Percentiles rank a stretch among this genome's conserved stretches.
phyloP scores from a whole-genome alignment of 2,329 filamentous ascomycete species.

The Nannizzia gypsea region DNA sequence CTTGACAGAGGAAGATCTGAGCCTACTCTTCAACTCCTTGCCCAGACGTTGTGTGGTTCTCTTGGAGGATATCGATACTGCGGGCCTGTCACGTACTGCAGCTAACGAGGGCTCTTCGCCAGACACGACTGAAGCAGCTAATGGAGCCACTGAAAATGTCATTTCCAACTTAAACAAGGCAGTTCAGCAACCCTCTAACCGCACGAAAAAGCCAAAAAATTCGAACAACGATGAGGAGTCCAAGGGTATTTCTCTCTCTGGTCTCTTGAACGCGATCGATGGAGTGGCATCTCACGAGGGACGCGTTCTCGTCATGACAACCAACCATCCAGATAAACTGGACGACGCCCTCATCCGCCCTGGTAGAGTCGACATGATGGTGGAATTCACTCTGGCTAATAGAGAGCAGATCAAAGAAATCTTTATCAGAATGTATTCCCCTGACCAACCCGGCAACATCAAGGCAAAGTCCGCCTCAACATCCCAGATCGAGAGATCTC shows the following conservation, averaged over 20 bases:
- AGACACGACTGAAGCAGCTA: not conserved
- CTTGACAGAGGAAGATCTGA: slow-evolving; percentile 51
- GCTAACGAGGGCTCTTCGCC: not conserved
- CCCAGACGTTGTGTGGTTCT: slow-evolving; percentile 54
- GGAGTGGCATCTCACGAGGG: slow-evolving; percentile 59
- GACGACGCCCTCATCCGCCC: slow-evolving; percentile 54
- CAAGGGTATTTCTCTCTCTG: slow-evolving; percentile 50
- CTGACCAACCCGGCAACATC: slow-evolving; percentile 3
- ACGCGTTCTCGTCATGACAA: slow-evolving; percentile 62
- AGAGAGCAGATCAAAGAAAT: slow-evolving; percentile 19
- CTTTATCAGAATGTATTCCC: slow-evolving; percentile 20
- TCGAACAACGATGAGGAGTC: slow-evolving; percentile 7
- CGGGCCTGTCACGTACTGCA: slow-evolving; percentile 38
- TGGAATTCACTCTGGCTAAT: slow-evolving; percentile 24
- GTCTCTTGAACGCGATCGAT: slow-evolving; percentile 58
- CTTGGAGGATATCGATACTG: slow-evolving; percentile 58
- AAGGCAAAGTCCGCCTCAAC: not conserved
- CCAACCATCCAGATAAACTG: slow-evolving; percentile 53
- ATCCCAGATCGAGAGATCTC: not conserved
- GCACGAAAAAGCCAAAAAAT: slow-evolving; percentile 11
- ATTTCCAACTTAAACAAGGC: not conserved
- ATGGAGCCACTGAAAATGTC: slow-evolving; percentile 33
- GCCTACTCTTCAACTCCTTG: slow-evolving; percentile 47
- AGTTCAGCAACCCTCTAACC: not conserved
- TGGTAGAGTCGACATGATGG: slow-evolving; percentile 49